These are phyloP conservation scores for Ogataea kodamae DNA, from an alignment of 805 yeast genomes.

Conservation along the genomic window DNA sequence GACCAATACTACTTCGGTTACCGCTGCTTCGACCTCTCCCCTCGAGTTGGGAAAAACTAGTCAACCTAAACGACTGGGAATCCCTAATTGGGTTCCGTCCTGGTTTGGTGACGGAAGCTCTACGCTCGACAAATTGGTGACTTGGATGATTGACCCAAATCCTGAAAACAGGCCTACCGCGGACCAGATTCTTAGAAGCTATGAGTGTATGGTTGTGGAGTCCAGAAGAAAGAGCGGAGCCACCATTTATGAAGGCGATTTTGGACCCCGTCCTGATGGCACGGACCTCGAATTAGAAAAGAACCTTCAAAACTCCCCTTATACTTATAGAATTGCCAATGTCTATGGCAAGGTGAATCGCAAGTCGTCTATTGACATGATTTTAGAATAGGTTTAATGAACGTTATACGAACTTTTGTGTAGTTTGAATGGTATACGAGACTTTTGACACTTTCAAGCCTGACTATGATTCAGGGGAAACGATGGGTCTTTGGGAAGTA, in stretches of 20 bases:
- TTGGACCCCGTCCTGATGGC: conserved; percentile 69
- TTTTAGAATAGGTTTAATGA: conserved; percentile 15
- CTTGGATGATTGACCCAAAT: conserved; percentile 85
- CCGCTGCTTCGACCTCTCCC: conserved; percentile 12
- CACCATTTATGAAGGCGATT: conserved; percentile 91
- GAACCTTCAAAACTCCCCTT: conserved; percentile 7
- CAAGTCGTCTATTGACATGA: conserved; percentile 23
- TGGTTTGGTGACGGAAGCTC: conserved; percentile 72
- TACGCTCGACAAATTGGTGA: conserved; percentile 73
- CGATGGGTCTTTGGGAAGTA: too few species aligned
- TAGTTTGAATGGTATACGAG: too few species aligned
- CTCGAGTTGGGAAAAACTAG: conserved; percentile 8
- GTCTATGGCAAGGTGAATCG: conserved; percentile 10
- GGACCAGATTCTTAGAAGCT: conserved; percentile 58
- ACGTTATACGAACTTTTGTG: too few species aligned
- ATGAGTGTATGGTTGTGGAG: conserved; percentile 77
- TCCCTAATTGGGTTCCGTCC: conserved; percentile 85
- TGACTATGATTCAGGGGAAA: too few species aligned
- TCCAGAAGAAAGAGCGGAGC: conserved; percentile 86
- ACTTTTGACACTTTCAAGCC: too few species aligned
- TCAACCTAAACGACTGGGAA: conserved; percentile 20
- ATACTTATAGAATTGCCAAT: conserved; percentile 15
- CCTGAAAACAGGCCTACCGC: conserved; percentile 83
- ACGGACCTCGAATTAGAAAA: conserved; percentile 19
- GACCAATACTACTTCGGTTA: conserved; percentile 17